Evolutionary conservation across 352 stramenopile genomes (phyloP).

Genomic region (Globisporangium echinulatum): DNA sequence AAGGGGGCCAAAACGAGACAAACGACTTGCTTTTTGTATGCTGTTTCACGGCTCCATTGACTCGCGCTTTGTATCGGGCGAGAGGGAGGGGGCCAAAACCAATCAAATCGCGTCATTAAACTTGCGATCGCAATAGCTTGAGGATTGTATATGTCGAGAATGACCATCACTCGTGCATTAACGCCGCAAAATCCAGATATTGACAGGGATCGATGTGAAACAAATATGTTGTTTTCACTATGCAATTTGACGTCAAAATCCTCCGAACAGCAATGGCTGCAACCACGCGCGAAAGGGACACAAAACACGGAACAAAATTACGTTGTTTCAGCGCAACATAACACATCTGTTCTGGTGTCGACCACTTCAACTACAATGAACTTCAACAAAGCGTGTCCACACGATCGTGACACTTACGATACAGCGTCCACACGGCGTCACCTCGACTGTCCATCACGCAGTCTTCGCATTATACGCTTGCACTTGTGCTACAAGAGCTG

Average conservation of each 20-base stretch:
- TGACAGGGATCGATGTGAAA: no score
- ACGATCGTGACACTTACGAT: neutral
- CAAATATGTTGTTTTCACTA: no score
- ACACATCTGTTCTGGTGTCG: no score
- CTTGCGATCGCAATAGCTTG: no score
- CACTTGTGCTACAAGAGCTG: neutral
- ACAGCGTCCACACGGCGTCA: no score
- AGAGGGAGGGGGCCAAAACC: constrained; percentile 4
- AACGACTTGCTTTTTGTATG: neutral
- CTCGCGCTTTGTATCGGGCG: neutral
- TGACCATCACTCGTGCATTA: no score
- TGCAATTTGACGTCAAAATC: no score
- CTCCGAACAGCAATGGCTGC: no score
- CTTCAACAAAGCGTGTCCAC: neutral
- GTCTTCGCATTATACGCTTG: neutral
- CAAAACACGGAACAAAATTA: constrained; percentile 13
- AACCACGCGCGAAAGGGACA: constrained; percentile 8
- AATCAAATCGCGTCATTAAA: neutral
- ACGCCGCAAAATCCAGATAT: no score
- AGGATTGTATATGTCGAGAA: no score
- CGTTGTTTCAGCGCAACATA: no score
- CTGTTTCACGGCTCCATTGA: no score
- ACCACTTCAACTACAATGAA: neutral
- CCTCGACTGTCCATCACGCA: neutral
- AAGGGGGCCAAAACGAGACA: neutral